Evolutionary conservation across 129 eudicot genomes (phyloP).

Genomic region (Artemisia argyi): DNA sequence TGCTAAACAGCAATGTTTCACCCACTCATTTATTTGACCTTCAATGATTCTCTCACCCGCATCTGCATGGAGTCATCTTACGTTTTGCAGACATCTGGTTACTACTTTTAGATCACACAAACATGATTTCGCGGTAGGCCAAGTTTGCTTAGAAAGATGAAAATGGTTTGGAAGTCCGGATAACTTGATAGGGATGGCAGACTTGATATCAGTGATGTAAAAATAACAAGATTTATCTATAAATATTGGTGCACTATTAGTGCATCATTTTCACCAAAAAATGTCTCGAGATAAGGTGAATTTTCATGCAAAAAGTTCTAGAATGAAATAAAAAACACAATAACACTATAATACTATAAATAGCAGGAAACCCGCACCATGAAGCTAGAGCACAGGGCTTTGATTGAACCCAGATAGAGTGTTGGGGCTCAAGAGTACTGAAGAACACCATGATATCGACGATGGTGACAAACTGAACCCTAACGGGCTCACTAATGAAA

Average conservation of each 20-base stretch:
- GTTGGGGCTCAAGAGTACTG: slow-evolving; percentile 56
- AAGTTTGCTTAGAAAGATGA: not conserved
- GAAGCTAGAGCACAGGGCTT: slow-evolving; percentile 29
- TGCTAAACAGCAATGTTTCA: not conserved
- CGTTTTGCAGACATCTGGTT: not conserved
- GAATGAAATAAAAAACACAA: not conserved
- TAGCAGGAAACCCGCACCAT: not conserved
- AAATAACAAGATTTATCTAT: not conserved
- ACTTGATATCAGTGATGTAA: not conserved
- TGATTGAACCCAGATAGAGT: slow-evolving; percentile 33
- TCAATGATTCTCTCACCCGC: not conserved
- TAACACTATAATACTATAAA: not conserved
- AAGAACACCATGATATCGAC: slow-evolving; percentile 53
- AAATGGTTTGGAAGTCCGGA: too few species aligned
- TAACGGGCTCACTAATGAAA: slow-evolving; percentile 37
- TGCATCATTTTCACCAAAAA: slow-evolving; percentile 13
- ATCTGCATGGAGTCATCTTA: slow-evolving; percentile 12
- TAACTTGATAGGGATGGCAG: too few species aligned
- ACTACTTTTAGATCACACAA: not conserved
- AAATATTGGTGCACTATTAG: not conserved
- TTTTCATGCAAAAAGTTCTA: not conserved
- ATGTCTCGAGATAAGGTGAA: too few species aligned
- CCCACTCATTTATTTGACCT: not conserved
- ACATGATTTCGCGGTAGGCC: not conserved
- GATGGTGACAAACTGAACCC: slow-evolving; percentile 61